These are phyloP conservation scores for Xylaria multiplex DNA, from an alignment of 2,329 filamentous ascomycete genomes.

Conservation along the genomic window DNA sequence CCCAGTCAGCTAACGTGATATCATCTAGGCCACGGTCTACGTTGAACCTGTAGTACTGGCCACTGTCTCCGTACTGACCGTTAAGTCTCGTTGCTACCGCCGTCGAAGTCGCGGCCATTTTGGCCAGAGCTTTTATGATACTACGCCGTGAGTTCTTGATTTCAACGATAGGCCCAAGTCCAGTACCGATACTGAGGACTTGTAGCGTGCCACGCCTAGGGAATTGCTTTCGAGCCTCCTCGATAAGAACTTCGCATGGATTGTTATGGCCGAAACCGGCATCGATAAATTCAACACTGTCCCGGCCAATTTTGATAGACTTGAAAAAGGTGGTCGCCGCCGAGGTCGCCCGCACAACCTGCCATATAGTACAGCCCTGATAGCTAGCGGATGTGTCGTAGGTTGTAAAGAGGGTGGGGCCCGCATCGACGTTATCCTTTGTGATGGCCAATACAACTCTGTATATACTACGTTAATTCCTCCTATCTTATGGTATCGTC, in stretches of 20 bases:
- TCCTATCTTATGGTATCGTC: too few relatives aligned
- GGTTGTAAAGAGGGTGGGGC: conserved; percentile 45
- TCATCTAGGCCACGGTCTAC: conserved; percentile 45
- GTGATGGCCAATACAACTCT: conserved; percentile 38
- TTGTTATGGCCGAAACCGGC: conserved; percentile 50
- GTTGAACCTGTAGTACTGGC: conserved; percentile 45
- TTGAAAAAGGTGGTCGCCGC: conserved; percentile 48
- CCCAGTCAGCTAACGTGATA: conserved; percentile 44
- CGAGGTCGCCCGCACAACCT: conserved; percentile 47
- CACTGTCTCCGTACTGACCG: conserved; percentile 31
- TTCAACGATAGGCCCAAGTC: conserved; percentile 38
- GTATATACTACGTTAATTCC: neutral
- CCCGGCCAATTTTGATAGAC: conserved; percentile 44
- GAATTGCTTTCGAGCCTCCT: conserved; percentile 44
- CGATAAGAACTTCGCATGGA: conserved; percentile 46
- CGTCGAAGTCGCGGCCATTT: conserved; percentile 35
- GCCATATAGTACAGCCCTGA: conserved; percentile 45
- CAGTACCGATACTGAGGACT: conserved; percentile 46
- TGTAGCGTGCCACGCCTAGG: conserved; percentile 28
- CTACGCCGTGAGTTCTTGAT: conserved; percentile 33
- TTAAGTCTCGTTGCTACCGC: conserved; percentile 36
- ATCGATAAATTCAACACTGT: conserved; percentile 47
- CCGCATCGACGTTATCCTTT: conserved; percentile 44
- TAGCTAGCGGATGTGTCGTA: conserved; percentile 41
- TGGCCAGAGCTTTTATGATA: conserved; percentile 40